These are phyloP conservation scores for Castanea sativa DNA, from an alignment of 306 rosid species.

Conservation along the genomic window DNA sequence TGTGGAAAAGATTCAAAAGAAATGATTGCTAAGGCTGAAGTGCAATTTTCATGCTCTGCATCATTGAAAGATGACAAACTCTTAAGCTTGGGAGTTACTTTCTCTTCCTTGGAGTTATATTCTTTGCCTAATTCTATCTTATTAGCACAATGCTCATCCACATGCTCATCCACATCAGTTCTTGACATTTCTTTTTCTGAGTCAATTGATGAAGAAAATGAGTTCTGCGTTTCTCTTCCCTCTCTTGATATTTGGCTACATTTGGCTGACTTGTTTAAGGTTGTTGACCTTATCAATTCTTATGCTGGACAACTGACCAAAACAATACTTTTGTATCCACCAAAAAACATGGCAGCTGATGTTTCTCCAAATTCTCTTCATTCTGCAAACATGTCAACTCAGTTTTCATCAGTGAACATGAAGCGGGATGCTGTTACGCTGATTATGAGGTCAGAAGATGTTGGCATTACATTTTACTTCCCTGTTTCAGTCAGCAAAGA, in stretches of 20 bases:
- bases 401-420: constrained; percentile 33
- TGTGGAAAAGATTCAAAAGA: constrained; percentile 39
- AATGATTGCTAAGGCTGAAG: constrained; percentile 47
- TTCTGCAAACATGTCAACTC: constrained; percentile 32
- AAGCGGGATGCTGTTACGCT: constrained; percentile 32
- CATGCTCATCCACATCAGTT: constrained; percentile 36
- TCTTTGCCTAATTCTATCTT: constrained; percentile 43
- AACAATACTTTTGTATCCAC: constrained; percentile 17
- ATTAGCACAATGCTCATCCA: constrained; percentile 56
- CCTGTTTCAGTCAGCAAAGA: constrained; percentile 56
- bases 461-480: constrained; percentile 53
- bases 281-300: constrained; percentile 45
- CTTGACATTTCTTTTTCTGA: constrained; percentile 52
- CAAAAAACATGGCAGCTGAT: constrained; percentile 19
- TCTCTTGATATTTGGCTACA: constrained; percentile 78
- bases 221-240: constrained; percentile 55
- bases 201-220: constrained; percentile 43
- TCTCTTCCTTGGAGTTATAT: constrained; percentile 49
- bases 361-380: constrained; percentile 25
- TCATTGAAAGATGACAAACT: constrained; percentile 55
- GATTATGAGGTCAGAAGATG: constrained; percentile 43
- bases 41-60: constrained; percentile 56
- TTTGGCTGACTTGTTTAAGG: constrained; percentile 62
- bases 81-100: constrained; percentile 42
- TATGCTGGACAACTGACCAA: constrained; percentile 34